Evolutionary conservation across 768 basidiomycete genomes (phyloP).

Genomic region (Mrakia blollopis): DNA sequence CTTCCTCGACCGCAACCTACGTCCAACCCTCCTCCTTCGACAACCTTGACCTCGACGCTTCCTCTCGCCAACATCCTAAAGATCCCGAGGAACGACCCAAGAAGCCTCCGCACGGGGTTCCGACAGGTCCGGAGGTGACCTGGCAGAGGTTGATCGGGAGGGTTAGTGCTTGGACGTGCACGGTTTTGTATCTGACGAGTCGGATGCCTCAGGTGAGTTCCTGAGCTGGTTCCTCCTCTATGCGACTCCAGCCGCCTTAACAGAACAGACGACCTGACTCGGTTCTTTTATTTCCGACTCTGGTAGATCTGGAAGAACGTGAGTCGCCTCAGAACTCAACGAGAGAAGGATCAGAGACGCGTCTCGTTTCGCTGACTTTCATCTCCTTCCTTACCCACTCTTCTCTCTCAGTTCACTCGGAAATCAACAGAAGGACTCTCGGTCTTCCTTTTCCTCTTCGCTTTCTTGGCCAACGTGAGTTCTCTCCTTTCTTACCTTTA

Average conservation of each 20-base stretch:
- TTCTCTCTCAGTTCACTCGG: constrained; percentile 59
- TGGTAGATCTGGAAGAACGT: constrained; percentile 89
- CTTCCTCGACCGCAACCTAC: background rate
- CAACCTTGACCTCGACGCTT: background rate
- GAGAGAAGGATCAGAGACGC: background rate
- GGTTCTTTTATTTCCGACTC: background rate
- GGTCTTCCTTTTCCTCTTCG: constrained; percentile 86
- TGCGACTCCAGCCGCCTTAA: too few species aligned
- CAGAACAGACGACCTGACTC: too few species aligned
- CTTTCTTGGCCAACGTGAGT: constrained; percentile 77
- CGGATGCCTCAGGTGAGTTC: constrained; percentile 66
- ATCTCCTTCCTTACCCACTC: constrained; percentile 9
- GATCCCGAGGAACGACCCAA: background rate
- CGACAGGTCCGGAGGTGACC: constrained; percentile 9
- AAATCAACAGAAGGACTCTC: constrained; percentile 96
- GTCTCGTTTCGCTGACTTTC: constrained; percentile 7
- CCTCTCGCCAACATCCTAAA: background rate
- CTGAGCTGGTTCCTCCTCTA: too few species aligned
- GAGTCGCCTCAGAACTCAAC: constrained; percentile 40
- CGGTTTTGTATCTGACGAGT: constrained; percentile 85
- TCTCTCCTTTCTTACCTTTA: background rate
- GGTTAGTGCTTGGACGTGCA: constrained; percentile 90
- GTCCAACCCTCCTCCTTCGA: background rate
- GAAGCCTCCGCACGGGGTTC: background rate
- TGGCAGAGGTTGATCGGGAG: constrained; percentile 57